Conservation (phyloP, 805 yeast genomes). For the Hanseniaspora vineae region DNA sequence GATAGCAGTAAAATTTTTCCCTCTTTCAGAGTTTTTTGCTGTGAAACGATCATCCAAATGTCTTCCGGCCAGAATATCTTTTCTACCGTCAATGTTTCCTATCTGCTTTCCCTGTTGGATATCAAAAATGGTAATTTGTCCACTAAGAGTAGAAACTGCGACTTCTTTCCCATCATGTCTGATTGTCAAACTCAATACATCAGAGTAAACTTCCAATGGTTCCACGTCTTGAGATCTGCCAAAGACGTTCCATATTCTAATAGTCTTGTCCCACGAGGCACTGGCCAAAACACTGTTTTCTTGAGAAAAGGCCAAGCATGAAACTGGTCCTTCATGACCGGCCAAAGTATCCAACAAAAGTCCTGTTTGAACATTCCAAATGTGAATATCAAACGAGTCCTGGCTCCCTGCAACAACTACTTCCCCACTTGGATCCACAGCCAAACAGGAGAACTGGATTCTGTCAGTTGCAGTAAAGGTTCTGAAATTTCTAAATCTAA, state of each 20-base stretch:
- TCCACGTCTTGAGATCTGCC: conserved; percentile 79
- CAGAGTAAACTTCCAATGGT: conserved; percentile 76
- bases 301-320: conserved; percentile 71
- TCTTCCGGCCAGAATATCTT: conserved; percentile 81
- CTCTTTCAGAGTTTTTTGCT: conserved; percentile 66
- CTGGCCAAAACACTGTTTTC: conserved; percentile 72
- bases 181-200: conserved; percentile 69
- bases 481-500: conserved; percentile 86
- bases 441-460: conserved; percentile 74
- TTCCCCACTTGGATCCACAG: conserved; percentile 96
- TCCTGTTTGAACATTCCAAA: conserved; percentile 96
- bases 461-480: conserved; percentile 87
- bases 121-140: conserved; percentile 75
- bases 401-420: conserved; percentile 89
- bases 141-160: conserved; percentile 81
- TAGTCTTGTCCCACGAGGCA: conserved; percentile 94
- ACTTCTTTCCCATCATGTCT: conserved; percentile 89
- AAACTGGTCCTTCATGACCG: conserved; percentile 95
- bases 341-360: conserved; percentile 76
- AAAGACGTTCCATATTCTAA: conserved; percentile 86
- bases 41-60: conserved; percentile 70
- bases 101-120: conserved; percentile 68
- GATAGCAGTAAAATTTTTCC: conserved; percentile 71
- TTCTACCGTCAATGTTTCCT: conserved; percentile 73
- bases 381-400: conserved; percentile 80